phyloP scores from a whole-genome alignment of 2,329 filamentous ascomycete genomes.

The Trichocomaceae sp. region DNA sequence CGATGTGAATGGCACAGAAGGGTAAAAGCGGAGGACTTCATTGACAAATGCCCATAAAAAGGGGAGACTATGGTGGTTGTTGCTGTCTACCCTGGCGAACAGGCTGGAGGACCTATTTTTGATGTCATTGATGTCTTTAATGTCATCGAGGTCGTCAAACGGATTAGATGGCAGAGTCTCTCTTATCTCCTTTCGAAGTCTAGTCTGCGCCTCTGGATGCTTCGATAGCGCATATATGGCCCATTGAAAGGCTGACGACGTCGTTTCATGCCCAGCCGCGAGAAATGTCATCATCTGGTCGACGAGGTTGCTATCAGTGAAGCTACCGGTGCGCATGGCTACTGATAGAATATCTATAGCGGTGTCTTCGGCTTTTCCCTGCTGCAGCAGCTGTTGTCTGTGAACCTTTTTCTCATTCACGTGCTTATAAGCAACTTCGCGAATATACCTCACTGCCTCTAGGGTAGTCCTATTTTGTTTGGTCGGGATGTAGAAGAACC shows the following conservation, averaged over 20 bases:
- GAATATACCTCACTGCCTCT: conserved; percentile 53
- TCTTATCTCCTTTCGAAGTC: conserved; percentile 63
- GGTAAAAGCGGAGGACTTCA: conserved; percentile 67
- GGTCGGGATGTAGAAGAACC: conserved; percentile 60
- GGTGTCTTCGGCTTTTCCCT: conserved; percentile 35
- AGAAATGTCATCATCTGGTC: conserved; percentile 90
- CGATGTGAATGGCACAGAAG: conserved; percentile 64
- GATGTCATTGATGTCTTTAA: conserved; percentile 52
- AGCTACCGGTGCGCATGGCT: conserved; percentile 67
- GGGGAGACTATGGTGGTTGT: conserved; percentile 55
- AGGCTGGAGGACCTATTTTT: neutral
- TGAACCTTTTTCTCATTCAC: conserved; percentile 55
- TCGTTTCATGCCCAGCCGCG: conserved; percentile 75
- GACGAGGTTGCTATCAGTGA: conserved; percentile 71
- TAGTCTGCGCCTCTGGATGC: conserved; percentile 58
- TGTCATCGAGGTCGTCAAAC: conserved; percentile 15
- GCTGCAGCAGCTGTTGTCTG: conserved; percentile 39
- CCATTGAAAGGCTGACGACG: conserved; percentile 69
- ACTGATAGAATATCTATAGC: conserved; percentile 69
- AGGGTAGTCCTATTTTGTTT: conserved; percentile 62
- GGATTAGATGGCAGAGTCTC: conserved; percentile 50
- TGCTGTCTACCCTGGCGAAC: conserved; percentile 1
- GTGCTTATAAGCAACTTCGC: conserved; percentile 59
- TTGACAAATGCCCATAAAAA: conserved; percentile 75
- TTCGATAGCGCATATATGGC: conserved; percentile 62